phyloP scores from a whole-genome alignment of 2,329 filamentous ascomycete genomes.

The Neonectria faginata region DNA sequence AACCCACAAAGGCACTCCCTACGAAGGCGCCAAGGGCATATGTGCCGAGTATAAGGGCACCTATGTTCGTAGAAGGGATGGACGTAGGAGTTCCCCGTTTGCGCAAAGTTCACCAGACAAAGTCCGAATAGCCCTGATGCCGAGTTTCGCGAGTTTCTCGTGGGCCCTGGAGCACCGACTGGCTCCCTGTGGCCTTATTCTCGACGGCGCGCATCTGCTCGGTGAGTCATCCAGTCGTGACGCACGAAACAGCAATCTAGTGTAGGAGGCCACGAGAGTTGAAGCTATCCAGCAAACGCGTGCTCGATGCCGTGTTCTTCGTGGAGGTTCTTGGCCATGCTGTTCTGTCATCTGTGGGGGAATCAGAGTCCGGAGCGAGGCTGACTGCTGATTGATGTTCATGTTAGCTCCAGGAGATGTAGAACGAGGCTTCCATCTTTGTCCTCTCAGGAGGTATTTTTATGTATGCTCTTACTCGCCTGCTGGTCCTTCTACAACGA shows the following conservation, averaged over 20 bases:
- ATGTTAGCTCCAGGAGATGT: neutral
- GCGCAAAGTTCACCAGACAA: constrained; percentile 65
- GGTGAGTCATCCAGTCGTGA: constrained; percentile 69
- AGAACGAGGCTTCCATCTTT: neutral
- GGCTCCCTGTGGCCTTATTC: constrained; percentile 65
- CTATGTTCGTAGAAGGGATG: constrained; percentile 52
- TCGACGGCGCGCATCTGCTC: constrained; percentile 69
- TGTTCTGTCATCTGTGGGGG: neutral
- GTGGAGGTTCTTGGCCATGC: too few relatives aligned
- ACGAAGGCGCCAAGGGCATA: constrained; percentile 60
- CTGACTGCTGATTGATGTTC: neutral
- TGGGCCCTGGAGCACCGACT: constrained; percentile 63
- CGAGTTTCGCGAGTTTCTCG: constrained; percentile 52
- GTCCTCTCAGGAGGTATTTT: neutral
- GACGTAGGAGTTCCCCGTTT: constrained; percentile 67
- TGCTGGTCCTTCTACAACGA: too few relatives aligned
- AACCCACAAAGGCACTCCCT: constrained; percentile 49
- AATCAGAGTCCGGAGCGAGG: neutral
- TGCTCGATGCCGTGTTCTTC: too few relatives aligned
- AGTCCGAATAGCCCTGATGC: constrained; percentile 63
- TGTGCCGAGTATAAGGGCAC: constrained; percentile 60
- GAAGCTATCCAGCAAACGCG: too few relatives aligned
- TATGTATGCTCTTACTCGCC: neutral
- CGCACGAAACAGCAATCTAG: constrained; percentile 62
- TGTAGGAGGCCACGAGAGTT: constrained; percentile 65